Conservation (phyloP, 2,329 filamentous ascomycete species). For the Colletotrichum spaethianum region DNA sequence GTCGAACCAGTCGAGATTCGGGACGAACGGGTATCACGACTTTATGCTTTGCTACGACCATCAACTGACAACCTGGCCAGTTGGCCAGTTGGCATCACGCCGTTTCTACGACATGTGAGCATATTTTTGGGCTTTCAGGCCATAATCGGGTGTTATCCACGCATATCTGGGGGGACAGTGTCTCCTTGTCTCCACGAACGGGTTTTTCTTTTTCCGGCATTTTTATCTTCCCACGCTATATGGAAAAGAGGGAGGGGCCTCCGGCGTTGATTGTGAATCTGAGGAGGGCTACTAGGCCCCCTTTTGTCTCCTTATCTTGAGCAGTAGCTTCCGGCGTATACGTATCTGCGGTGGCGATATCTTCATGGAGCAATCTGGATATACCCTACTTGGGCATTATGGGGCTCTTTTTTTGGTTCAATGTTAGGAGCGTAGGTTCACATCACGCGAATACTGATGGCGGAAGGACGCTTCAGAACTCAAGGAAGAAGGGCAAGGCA, state of each 20-base stretch:
- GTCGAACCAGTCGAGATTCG: no score
- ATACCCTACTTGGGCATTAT: neutral
- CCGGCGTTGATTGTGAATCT: neutral
- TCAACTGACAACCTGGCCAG: neutral
- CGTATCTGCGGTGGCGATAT: neutral
- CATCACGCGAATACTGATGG: neutral
- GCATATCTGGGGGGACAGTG: neutral
- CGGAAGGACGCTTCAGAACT: neutral
- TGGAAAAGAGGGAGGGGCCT: neutral
- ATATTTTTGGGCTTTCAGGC: neutral
- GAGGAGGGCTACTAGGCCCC: neutral
- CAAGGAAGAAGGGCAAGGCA: neutral
- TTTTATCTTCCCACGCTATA: neutral
- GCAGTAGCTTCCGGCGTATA: neutral
- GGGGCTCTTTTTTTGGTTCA: neutral
- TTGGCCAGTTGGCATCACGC: neutral
- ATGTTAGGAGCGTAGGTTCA: neutral
- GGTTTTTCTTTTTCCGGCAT: neutral
- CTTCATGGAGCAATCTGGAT: neutral
- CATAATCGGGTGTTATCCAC: neutral
- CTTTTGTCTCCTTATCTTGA: neutral
- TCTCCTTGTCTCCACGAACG: neutral
- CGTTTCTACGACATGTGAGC: neutral
- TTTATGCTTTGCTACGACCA: constrained; percentile 9
- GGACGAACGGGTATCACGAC: constrained; percentile 1